These are phyloP conservation scores for Conticribra weissflogii DNA, from an alignment of 108 stramenopile genomes.

Conservation along the genomic window DNA sequence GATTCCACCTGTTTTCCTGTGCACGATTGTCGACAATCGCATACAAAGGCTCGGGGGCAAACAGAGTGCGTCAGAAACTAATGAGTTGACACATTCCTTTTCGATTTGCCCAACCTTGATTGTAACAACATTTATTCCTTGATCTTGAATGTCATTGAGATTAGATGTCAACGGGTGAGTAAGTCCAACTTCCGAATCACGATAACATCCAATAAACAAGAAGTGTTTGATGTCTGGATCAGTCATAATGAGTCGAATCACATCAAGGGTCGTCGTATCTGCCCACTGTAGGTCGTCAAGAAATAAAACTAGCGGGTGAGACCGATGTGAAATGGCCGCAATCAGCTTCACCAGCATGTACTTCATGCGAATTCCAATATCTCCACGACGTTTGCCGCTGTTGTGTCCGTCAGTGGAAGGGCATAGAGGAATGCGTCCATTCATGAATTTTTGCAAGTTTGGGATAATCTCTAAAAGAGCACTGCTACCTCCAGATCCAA, in stretches of 20 bases:
- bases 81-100: conserved; percentile 32
- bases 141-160: conserved; percentile 21
- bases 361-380: background rate
- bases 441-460: conserved; percentile 10
- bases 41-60: conserved; percentile 26
- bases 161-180: conserved; percentile 26
- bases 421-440: too few species aligned
- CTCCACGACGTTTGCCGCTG: background rate
- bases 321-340: background rate
- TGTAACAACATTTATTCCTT: conserved; percentile 18
- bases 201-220: conserved; percentile 41
- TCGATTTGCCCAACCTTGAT: conserved; percentile 37
- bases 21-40: conserved; percentile 26
- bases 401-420: background rate
- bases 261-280: background rate
- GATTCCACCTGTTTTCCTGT: conserved; percentile 33
- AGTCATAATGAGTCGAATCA: background rate
- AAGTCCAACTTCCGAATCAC: conserved; percentile 39
- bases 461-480: conserved; percentile 16
- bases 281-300: background rate
- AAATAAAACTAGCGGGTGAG: background rate
- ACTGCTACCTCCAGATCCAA: conserved; percentile 16
- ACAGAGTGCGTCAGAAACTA: conserved; percentile 31
- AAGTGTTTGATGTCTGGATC: conserved; percentile 4
- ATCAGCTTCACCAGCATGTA: background rate